Evolutionary conservation across 441 rosid species (phyloP).

Genomic region (Mallotus repandus): DNA sequence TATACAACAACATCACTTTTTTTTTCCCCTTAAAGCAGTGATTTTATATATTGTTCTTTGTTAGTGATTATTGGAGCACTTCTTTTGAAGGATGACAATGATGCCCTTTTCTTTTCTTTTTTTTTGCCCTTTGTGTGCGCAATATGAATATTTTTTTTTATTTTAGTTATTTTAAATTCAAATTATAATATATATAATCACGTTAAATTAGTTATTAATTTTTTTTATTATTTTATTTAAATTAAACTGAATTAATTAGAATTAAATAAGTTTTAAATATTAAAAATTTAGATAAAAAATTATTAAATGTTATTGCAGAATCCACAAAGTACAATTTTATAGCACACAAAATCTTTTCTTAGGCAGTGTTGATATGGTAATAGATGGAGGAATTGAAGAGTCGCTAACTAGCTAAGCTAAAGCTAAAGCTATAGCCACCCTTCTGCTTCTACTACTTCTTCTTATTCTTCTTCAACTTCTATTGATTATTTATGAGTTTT

Average conservation of each 20-base stretch:
- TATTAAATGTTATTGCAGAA: background rate
- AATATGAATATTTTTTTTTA: background rate
- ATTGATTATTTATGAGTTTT: no score
- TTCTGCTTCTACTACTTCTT: background rate
- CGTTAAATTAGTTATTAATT: no score
- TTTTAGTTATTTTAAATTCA: no score
- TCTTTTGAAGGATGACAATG: slow-evolving; percentile 11
- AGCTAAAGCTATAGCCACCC: background rate
- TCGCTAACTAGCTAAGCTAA: background rate
- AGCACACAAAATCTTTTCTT: slow-evolving; percentile 5
- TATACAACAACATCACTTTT: background rate
- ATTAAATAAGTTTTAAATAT: no score
- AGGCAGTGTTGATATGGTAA: background rate
- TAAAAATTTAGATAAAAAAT: no score
- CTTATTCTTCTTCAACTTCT: background rate
- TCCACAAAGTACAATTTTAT: background rate
- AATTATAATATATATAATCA: no score
- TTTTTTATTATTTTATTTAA: no score
- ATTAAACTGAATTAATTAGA: no score
- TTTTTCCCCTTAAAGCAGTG: background rate
- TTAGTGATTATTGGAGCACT: slow-evolving; percentile 21
- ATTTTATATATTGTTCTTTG: background rate
- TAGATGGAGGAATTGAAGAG: background rate
- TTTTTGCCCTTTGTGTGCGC: background rate
- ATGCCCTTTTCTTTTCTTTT: background rate